Percentiles rank a stretch among this genome's conserved stretches.
phyloP scores from a whole-genome alignment of 2,329 filamentous ascomycete genomes.

The Phoma sp. region DNA sequence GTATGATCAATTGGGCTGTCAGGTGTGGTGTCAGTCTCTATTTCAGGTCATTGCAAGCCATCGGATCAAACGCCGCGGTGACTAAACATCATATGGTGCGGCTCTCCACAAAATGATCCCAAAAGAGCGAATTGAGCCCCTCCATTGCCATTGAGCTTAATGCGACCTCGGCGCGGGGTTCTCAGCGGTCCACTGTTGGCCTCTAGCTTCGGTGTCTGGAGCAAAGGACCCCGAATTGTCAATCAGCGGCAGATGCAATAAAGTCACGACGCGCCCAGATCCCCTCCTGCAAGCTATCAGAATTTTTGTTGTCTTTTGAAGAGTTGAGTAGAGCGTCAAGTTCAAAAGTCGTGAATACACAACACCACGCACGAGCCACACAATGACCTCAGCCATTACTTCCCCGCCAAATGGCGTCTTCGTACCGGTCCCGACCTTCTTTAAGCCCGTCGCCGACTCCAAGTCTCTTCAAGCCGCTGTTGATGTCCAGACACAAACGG shows the following conservation, averaged over 20 bases:
- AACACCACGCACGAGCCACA: slow-evolving; percentile 8
- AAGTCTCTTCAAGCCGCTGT: slow-evolving; percentile 59
- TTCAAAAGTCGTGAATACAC: background rate
- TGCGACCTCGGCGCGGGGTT: slow-evolving; percentile 35
- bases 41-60: background rate
- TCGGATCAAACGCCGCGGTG: slow-evolving; percentile 2
- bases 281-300: background rate
- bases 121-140: slow-evolving; percentile 7
- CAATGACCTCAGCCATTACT: slow-evolving; percentile 13
- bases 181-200: slow-evolving; percentile 26
- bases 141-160: slow-evolving; percentile 5
- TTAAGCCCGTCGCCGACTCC: slow-evolving; percentile 59
- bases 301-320: background rate
- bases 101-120: slow-evolving; percentile 5
- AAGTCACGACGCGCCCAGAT: slow-evolving; percentile 14
- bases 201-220: slow-evolving; percentile 38
- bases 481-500: slow-evolving; percentile 65
- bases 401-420: slow-evolving; percentile 46
- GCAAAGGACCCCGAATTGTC: slow-evolving; percentile 32
- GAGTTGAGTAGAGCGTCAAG: background rate
- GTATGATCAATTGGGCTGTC: background rate
- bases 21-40: background rate
- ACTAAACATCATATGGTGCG: background rate
- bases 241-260: slow-evolving; percentile 16
- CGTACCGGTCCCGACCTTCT: slow-evolving; percentile 67